Base-by-base conservation (phyloP, 2,329 filamentous ascomycete genomes). In the Exophiala sideris region DNA sequence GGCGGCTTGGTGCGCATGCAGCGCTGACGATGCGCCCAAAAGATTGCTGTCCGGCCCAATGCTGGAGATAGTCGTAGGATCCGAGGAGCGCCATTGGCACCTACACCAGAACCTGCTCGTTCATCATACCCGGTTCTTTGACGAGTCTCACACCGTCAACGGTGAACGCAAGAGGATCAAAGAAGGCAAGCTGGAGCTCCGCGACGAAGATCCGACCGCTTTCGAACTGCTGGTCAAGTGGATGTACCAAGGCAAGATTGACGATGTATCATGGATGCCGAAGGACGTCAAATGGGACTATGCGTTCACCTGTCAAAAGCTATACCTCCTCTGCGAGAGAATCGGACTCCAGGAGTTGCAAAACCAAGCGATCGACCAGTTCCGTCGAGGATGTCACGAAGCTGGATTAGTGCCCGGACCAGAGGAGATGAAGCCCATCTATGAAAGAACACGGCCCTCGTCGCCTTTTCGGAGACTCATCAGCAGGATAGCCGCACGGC, bases 211-310 rank as follows among this genome's bases (percentile, higher is more conserved):
- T 50, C 76, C 78, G 3, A 66, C 67, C 6, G 78, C 78, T 20
- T 81, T 80, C 60, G 77, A 79, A 64, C 65, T 80, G 54, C 70
- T 81, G 12, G 76, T 80, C 5, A 80, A 80, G 66, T 81, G 77
- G 78, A 70, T 81, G 7, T 81, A 81, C 52, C 78, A 80, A 64
- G 79, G 79, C 48, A 73, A 68, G 41, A 71, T 80, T 44, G 76
- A 80, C 55, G 73, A 79, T 57, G 73, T 76, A 16, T 73, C 73
- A 3, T 68, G 72, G 44, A 66, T 79, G 59, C 60, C 67, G 68
- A 73, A 50, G 69, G 72, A 74, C 44, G 70, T 73, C 56, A 79
- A 80, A 64, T 81, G 79, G 70, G 75, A 79, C 11, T 76, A 80
- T 59, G 78, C 78, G 6, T 77, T 78, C 36, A 73, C 72, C 48